phyloP scores from a whole-genome alignment of 768 basidiomycete genomes.

The Termitomyces sp. region DNA sequence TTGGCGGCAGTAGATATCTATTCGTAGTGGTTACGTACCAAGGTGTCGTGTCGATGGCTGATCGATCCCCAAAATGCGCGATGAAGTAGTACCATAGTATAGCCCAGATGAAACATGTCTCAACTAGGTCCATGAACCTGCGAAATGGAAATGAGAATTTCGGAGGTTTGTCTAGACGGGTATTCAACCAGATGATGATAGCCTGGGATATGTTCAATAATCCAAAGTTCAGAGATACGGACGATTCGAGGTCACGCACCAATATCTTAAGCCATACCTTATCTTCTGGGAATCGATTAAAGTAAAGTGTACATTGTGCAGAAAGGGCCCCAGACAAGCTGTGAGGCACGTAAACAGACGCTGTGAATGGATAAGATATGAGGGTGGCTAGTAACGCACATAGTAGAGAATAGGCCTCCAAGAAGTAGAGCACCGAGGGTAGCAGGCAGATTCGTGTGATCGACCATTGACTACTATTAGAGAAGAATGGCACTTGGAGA shows the following conservation, averaged over 20 bases:
- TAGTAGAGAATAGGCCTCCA: neutral
- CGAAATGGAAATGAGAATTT: neutral
- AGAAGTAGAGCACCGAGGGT: neutral
- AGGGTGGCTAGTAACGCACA: neutral
- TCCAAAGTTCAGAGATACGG: neutral
- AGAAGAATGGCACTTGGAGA: neutral
- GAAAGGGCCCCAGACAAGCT: neutral
- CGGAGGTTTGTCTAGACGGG: too few relatives aligned
- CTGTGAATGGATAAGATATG: neutral
- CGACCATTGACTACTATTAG: neutral
- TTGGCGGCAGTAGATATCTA: neutral
- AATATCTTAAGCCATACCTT: neutral
- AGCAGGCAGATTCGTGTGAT: neutral
- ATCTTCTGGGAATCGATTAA: neutral
- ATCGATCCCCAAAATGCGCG: constrained; percentile 33
- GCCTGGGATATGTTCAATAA: neutral
- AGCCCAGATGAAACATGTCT: constrained; percentile 32
- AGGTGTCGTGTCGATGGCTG: constrained; percentile 22
- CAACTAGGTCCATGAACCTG: constrained; percentile 29
- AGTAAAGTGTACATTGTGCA: neutral
- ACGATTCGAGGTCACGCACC: neutral
- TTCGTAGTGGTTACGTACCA: neutral
- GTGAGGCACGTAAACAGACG: neutral
- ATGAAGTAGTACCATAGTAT: constrained; percentile 40
- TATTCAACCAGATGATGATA: neutral